phyloP scores from a whole-genome alignment of 2,329 filamentous ascomycete genomes.

The Phaeophleospora eucalypticola region DNA sequence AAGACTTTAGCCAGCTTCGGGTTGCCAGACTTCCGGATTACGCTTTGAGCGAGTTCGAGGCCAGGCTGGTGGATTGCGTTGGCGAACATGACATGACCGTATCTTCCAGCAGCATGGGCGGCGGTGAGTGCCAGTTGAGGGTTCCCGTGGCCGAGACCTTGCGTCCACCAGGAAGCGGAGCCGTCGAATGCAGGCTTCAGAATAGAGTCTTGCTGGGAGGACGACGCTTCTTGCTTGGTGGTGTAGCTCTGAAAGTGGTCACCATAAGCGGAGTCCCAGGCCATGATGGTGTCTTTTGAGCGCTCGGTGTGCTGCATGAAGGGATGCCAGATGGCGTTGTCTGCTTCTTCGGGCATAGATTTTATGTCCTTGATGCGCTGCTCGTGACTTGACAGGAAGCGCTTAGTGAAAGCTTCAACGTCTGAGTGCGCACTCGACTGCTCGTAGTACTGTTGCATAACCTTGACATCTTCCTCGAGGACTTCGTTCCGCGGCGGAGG shows the following conservation, averaged over 20 bases:
- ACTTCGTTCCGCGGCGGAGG: constrained; percentile 52
- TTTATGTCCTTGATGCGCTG: constrained; percentile 57
- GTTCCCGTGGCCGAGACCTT: constrained; percentile 78
- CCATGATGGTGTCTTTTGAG: constrained; percentile 58
- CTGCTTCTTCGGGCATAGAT: constrained; percentile 58
- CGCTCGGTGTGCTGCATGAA: constrained; percentile 75
- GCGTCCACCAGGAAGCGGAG: constrained; percentile 89
- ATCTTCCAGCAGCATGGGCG: constrained; percentile 75
- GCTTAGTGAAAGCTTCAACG: constrained; percentile 46
- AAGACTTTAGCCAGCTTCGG: constrained; percentile 68
- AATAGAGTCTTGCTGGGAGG: constrained; percentile 32
- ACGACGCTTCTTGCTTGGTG: constrained; percentile 28
- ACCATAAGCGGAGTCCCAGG: constrained; percentile 75
- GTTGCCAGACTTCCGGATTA: constrained; percentile 59
- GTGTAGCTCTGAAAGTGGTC: constrained; percentile 67
- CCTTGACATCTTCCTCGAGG: constrained; percentile 47
- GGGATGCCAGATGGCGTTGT: constrained; percentile 73
- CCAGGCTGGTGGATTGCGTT: constrained; percentile 76
- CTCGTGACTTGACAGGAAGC: constrained; percentile 53
- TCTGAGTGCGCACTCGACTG: constrained; percentile 38
- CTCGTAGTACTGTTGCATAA: constrained; percentile 63
- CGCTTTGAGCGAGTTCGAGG: constrained; percentile 60
- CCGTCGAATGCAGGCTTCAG: constrained; percentile 71
- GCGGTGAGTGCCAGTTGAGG: constrained; percentile 67
- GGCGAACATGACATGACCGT: constrained; percentile 86